phyloP scores from a whole-genome alignment of 2,329 filamentous ascomycete genomes.

The Aureobasidium zeae region DNA sequence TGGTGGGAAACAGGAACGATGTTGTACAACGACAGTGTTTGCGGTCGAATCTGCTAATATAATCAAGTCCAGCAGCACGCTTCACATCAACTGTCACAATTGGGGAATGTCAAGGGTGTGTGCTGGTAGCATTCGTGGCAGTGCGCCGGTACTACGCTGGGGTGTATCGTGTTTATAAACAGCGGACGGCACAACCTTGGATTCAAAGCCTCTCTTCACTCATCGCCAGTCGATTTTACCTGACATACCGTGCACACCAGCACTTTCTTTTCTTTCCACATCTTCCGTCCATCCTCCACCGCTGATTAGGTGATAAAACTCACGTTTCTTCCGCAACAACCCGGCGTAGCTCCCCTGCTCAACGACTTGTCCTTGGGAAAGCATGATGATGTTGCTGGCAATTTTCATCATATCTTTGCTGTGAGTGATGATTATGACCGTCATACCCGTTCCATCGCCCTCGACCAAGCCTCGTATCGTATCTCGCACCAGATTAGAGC shows the following conservation, averaged over 20 bases:
- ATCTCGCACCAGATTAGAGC: conserved; percentile 53
- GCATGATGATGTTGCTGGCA: conserved; percentile 62
- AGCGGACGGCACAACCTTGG: too few species aligned
- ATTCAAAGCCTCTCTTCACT: too few species aligned
- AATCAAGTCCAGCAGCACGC: too few species aligned
- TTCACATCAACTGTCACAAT: too few species aligned
- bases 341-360: conserved; percentile 59
- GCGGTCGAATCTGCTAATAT: too few species aligned
- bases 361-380: conserved; percentile 57
- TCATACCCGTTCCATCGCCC: conserved; percentile 38
- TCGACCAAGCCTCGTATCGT: conserved; percentile 50
- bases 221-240: conserved; percentile 2
- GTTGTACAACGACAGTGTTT: too few species aligned
- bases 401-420: conserved; percentile 76
- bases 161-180: not conserved
- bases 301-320: conserved; percentile 30
- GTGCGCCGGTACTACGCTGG: too few species aligned
- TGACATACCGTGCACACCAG: not conserved
- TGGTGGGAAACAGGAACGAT: too few species aligned
- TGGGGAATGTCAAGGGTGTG: too few species aligned
- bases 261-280: not conserved
- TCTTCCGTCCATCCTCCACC: conserved; percentile 24
- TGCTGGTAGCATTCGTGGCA: too few species aligned
- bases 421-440: conserved; percentile 76
- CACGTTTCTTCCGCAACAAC: conserved; percentile 38